Base-by-base conservation (phyloP, 192 early-diverging fungal genomes). In the Linnemannia elongata region DNA sequence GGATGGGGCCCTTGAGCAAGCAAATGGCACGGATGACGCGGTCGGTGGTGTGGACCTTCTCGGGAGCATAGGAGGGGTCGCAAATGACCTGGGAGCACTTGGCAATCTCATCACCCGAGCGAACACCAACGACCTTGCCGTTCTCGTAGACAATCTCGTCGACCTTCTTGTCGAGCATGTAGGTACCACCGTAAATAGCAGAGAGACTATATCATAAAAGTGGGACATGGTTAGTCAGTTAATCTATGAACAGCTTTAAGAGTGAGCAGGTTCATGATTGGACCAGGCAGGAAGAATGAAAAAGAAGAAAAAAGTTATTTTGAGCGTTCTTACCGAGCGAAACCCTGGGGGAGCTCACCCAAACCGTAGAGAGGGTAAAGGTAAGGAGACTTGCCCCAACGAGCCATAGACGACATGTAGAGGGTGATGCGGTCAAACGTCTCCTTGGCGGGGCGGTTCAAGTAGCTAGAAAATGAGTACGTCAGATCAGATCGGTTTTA, bases 111-210 rank as follows among this genome's bases (percentile, higher is more conserved):
- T 92, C 94, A 77, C 96, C 99, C 12, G 96, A 96, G 82, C 94
- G 95, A 24, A 99, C 97, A 78, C 99, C 99, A 39, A 92, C 91
- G 84, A 98, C 95, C 81, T 93, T 93, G 75, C 98, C 98, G 76
- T 94, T 83, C 66, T 94, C 95, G 66, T 93, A 94, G 66, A 98
- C 91, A 73, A 99, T 93, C 89, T 98, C 96, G 69, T 99, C 97
- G 47, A 98, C 94, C 70, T 93, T 91, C 86, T 97, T 97, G 88
- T 94, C 94, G 45, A 99, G 92, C 99, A 99, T 99, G 91, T 99
- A 99, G 27, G 99, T 99, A 82, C 98, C 99, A 24, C 98, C 98
- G 82, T 99, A 99, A 78, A 99, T 96, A 52, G 99, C 99, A 89
- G 95, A 96, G 82, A 99, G 90, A 72, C 97, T 96, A 66, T 60